Evolutionary conservation across 1,284 basidiomycete species (phyloP), one percentile per base, ranked within the genome.

Genomic region (Marasmius sp.): DNA sequence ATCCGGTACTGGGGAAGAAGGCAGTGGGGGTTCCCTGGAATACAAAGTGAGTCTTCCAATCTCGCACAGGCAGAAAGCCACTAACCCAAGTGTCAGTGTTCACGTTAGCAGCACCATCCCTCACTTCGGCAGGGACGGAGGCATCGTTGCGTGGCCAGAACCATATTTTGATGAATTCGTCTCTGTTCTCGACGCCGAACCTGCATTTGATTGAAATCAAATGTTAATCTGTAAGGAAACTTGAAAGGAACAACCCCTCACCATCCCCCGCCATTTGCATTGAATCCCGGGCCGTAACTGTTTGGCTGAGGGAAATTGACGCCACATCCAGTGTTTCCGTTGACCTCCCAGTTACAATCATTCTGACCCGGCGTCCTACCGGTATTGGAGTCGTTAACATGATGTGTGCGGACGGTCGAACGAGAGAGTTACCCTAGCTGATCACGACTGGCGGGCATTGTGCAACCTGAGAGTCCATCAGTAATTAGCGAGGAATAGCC

Each of bases 291-390:
- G 0, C 89, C 89, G 66, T 83, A 91, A 66, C 81, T 86, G 52
- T 77, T 75, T 0, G 69, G 52, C 53, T 77, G 79, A 57, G 66
- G 71, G 47, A 83, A 68, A 27, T 74, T 68, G 22, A 91, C 88
- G 16, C 85, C 85, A 66, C 91, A 93, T 0, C 88, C 88, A 0
- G 78, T 72, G 67, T 92, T 92, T 64, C 75, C 75, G 39, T 82
- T 85, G 8, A 77, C 78, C 33, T 79, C 77, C 3, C 79, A 79
- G 63, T 87, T 79, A 68, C 91, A 93, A 66, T 88, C 76, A 36
- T 75, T 80, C 9, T 70, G 70, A 0, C 67, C 49, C 3, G 73
- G 58, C 0, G 71, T 77, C 20, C 82, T 85, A 60, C 11, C 20
- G 36, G 38, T 11, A 27, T 16, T 11, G 43, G 43, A 18, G 43